Conservation (phyloP, 2,329 filamentous ascomycete genomes). For the Claviceps maximensis region DNA sequence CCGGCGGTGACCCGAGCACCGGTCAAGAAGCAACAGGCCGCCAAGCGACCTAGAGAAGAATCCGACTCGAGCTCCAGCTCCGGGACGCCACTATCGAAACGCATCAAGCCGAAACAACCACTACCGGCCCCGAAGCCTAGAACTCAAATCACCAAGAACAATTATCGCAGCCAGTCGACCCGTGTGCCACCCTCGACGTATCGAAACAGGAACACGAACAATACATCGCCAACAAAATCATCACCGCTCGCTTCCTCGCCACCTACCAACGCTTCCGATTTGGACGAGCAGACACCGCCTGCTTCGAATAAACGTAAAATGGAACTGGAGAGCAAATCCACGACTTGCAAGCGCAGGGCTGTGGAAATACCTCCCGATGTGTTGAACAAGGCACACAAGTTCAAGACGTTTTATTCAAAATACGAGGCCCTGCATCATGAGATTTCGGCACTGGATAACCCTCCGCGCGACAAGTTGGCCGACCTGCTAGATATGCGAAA, state of each 20-base stretch:
- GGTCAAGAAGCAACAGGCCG: slow-evolving; percentile 18
- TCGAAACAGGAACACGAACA: slow-evolving; percentile 31
- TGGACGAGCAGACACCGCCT: slow-evolving; percentile 26
- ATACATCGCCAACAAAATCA: slow-evolving; percentile 47
- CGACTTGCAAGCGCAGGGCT: slow-evolving; percentile 17
- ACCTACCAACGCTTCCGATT: slow-evolving; percentile 51
- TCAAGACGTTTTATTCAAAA: slow-evolving; percentile 41
- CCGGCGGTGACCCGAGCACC: slow-evolving; percentile 19
- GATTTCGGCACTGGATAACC: slow-evolving; percentile 35
- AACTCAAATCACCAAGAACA: slow-evolving; percentile 35
- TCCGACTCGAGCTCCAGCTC: slow-evolving; percentile 47
- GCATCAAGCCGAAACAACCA: slow-evolving; percentile 37
- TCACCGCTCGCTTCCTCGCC: slow-evolving; percentile 53
- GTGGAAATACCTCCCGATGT: slow-evolving; percentile 27
- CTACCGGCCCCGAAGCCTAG: slow-evolving; percentile 21
- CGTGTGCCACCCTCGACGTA: slow-evolving; percentile 24
- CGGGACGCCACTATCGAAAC: slow-evolving; percentile 43
- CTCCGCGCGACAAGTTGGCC: slow-evolving; percentile 36
- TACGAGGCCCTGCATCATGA: slow-evolving; percentile 45
- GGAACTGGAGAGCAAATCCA: slow-evolving; percentile 13
- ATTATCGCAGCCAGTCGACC: slow-evolving; percentile 27
- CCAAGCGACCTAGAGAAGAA: slow-evolving; percentile 40
- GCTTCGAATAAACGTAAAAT: slow-evolving; percentile 32
- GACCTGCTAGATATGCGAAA: slow-evolving; percentile 41
- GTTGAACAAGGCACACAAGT: slow-evolving; percentile 38